A percentile compares a stretch with the other conserved stretches of the same genome.
Conservation (phyloP, 352 stramenopile species). For the Pythium folliculosum region DNA sequence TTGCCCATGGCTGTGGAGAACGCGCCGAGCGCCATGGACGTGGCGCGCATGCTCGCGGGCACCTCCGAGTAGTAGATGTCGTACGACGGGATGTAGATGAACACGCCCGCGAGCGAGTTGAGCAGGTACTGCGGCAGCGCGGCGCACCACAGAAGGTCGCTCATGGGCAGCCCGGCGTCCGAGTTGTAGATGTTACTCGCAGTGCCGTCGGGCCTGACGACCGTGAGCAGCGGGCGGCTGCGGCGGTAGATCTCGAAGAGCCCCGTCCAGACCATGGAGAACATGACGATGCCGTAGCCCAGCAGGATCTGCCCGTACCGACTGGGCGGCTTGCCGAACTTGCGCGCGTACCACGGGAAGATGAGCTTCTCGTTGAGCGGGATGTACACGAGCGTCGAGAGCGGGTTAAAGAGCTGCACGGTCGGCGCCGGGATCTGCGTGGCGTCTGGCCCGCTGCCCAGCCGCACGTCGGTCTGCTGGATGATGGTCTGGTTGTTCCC, state of each 20-base stretch:
- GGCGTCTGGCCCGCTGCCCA: conserved; percentile 20
- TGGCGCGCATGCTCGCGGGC: conserved; percentile 26
- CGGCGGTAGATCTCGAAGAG: conserved; percentile 34
- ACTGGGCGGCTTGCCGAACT: conserved; percentile 40
- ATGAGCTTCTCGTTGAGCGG: conserved; percentile 41
- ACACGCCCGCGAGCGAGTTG: conserved; percentile 26
- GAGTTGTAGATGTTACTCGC: conserved; percentile 11
- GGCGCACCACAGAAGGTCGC: conserved; percentile 27
- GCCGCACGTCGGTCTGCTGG: conserved; percentile 63
- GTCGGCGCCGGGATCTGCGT: conserved; percentile 52
- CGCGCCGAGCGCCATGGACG: conserved; percentile 40
- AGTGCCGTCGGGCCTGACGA: neutral
- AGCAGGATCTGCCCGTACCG: conserved; percentile 30
- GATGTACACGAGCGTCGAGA: conserved; percentile 41
- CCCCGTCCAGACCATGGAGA: conserved; percentile 31
- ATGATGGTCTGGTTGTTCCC: conserved; percentile 73
- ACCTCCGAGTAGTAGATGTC: conserved; percentile 35
- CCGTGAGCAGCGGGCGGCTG: conserved; percentile 21
- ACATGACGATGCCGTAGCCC: conserved; percentile 23
- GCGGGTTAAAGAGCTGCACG: conserved; percentile 49
- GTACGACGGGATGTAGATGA: conserved; percentile 36
- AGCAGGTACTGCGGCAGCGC: conserved; percentile 33
- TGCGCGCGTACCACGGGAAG: conserved; percentile 45
- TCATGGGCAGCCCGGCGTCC: conserved; percentile 28
- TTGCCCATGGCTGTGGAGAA: conserved; percentile 53